Conservation (phyloP, 495 filamentous ascomycete genomes). For the Parathielavia appendiculata region DNA sequence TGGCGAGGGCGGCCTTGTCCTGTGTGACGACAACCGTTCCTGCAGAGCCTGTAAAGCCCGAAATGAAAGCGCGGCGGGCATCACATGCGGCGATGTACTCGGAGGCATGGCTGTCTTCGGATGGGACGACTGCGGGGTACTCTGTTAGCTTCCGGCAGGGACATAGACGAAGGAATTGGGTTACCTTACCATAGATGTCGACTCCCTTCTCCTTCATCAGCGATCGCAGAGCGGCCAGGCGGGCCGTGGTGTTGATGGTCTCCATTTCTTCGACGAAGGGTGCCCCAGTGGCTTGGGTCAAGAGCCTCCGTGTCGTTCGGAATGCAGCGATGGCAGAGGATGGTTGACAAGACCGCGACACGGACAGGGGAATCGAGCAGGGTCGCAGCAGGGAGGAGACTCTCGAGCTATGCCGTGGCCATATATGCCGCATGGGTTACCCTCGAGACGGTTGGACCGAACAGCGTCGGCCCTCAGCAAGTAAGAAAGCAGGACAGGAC, state of each 20-base stretch:
- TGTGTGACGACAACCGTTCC: slow-evolving; percentile 85
- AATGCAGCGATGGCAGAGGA: slow-evolving; percentile 15
- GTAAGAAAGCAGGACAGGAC: not conserved
- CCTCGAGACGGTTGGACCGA: not conserved
- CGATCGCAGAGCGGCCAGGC: slow-evolving; percentile 69
- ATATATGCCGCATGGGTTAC: slow-evolving; percentile 29
- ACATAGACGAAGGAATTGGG: not conserved
- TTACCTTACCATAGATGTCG: slow-evolving; percentile 82
- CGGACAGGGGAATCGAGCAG: slow-evolving; percentile 8
- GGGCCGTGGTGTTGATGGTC: slow-evolving; percentile 73
- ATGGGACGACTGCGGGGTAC: slow-evolving; percentile 70
- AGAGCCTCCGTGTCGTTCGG: slow-evolving; percentile 12
- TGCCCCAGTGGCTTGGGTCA: slow-evolving; percentile 4
- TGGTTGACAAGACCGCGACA: slow-evolving; percentile 9
- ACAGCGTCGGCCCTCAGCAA: not conserved
- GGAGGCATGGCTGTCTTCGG: slow-evolving; percentile 95
- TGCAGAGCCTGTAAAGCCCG: slow-evolving; percentile 91
- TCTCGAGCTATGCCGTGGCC: slow-evolving; percentile 17
- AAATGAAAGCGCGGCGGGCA: slow-evolving; percentile 85
- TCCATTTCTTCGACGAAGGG: slow-evolving; percentile 59
- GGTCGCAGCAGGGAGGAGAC: slow-evolving; percentile 14
- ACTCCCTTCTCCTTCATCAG: slow-evolving; percentile 85
- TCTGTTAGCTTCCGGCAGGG: slow-evolving; percentile 8
- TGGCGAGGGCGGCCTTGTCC: slow-evolving; percentile 84
- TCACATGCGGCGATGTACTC: slow-evolving; percentile 97